These are phyloP conservation scores for Inga laurina DNA, from an alignment of 306 rosid species.

Conservation along the genomic window DNA sequence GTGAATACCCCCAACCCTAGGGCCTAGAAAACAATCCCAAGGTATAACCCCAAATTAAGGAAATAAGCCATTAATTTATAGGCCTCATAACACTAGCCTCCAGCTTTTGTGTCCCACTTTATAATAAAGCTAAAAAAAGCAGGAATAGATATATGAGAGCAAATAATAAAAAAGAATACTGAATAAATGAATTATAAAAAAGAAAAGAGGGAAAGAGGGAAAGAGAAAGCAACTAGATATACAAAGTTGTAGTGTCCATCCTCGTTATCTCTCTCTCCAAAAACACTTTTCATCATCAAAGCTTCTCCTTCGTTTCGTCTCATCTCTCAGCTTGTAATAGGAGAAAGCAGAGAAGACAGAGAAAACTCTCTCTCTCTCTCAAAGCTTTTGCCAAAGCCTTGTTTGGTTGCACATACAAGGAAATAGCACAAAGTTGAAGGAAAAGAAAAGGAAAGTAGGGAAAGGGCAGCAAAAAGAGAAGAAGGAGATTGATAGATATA, in stretches of 20 bases:
- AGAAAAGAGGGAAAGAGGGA: slow-evolving; percentile 18
- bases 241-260: slow-evolving; percentile 52
- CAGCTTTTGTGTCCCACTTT: slow-evolving; percentile 68
- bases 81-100: slow-evolving; percentile 51
- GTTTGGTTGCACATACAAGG: slow-evolving; percentile 61
- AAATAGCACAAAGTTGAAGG: slow-evolving; percentile 48
- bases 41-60: slow-evolving; percentile 62
- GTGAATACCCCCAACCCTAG: slow-evolving; percentile 40
- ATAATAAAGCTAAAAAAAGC: slow-evolving; percentile 45
- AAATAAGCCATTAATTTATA: slow-evolving; percentile 44
- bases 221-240: slow-evolving; percentile 39
- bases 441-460: slow-evolving; percentile 35
- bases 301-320: slow-evolving; percentile 40
- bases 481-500: background rate
- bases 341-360: slow-evolving; percentile 46
- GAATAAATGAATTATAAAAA: slow-evolving; percentile 39
- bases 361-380: slow-evolving; percentile 27
- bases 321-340: slow-evolving; percentile 28
- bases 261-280: slow-evolving; percentile 33
- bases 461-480: background rate
- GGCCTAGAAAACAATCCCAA: slow-evolving; percentile 43
- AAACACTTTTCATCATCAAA: slow-evolving; percentile 17
- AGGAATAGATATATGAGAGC: slow-evolving; percentile 21
- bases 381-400: slow-evolving; percentile 60
- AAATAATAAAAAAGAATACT: slow-evolving; percentile 34